Percentiles rank a stretch among this genome's conserved stretches.
Conservation (phyloP, 2,329 filamentous ascomycete genomes). For the Botrytis medusae region DNA sequence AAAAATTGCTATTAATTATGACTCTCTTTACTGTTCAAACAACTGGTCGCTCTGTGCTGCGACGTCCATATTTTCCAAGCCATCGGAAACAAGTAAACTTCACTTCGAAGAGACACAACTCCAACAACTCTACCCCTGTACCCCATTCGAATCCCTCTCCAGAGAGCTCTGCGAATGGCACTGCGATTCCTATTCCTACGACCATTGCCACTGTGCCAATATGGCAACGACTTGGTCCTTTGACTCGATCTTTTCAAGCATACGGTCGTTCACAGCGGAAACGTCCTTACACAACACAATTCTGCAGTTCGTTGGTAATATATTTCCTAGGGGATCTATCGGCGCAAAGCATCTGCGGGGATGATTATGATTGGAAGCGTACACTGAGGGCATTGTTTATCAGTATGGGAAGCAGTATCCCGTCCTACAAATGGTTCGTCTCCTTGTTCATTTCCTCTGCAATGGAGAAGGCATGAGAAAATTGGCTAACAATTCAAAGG, state of each 20-base stretch:
- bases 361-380: constrained; percentile 65
- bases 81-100: constrained; percentile 25
- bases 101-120: constrained; percentile 27
- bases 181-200: constrained; percentile 47
- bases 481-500: constrained; percentile 42
- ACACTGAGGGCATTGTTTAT: constrained; percentile 73
- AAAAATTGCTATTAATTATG: constrained; percentile 28
- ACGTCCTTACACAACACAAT: constrained; percentile 76
- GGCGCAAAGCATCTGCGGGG: constrained; percentile 66
- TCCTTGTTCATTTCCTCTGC: background rate
- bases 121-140: constrained; percentile 24
- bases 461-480: background rate
- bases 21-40: constrained; percentile 30
- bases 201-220: constrained; percentile 44
- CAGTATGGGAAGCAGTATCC: constrained; percentile 71
- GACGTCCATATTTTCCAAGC: constrained; percentile 29
- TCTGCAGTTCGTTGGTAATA: constrained; percentile 72
- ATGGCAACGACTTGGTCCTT: constrained; percentile 58
- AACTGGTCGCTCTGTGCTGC: constrained; percentile 28
- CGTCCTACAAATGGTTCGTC: constrained; percentile 75
- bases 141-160: constrained; percentile 22
- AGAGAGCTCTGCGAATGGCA: constrained; percentile 31
- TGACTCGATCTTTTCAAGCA: constrained; percentile 53
- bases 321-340: constrained; percentile 77
- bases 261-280: constrained; percentile 72